These are phyloP conservation scores for Penicillium thymicola DNA, from an alignment of 2,329 filamentous ascomycete species.

Conservation along the genomic window DNA sequence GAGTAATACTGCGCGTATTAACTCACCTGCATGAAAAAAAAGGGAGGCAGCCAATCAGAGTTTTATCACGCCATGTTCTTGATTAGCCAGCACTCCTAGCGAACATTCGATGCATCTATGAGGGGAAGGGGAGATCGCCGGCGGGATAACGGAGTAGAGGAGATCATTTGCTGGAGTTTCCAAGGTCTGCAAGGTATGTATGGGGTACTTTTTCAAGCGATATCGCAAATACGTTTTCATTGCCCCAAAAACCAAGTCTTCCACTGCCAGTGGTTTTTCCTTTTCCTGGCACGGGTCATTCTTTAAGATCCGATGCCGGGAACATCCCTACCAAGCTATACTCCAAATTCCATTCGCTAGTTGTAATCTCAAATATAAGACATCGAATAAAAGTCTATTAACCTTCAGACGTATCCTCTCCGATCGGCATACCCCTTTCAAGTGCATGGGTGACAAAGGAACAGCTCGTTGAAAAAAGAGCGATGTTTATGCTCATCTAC, in stretches of 20 bases:
- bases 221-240: not conserved
- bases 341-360: not conserved
- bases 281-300: not conserved
- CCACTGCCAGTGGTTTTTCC: not conserved
- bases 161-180: not conserved
- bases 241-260: not conserved
- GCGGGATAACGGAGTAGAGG: not conserved
- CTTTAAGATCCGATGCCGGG: not conserved
- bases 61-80: not conserved
- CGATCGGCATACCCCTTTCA: not conserved
- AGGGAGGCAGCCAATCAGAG: slow-evolving; percentile 3
- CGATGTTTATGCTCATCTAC: not conserved
- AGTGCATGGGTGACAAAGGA: not conserved
- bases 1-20: slow-evolving; percentile 1
- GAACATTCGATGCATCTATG: slow-evolving; percentile 5
- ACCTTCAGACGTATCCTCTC: not conserved
- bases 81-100: not conserved
- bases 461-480: not conserved
- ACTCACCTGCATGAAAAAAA: not conserved
- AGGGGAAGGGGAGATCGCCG: slow-evolving; percentile 1
- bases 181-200: not conserved
- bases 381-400: not conserved
- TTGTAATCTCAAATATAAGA: not conserved
- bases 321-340: not conserved
- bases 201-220: not conserved